Evolutionary conservation across 1,284 basidiomycete genomes (phyloP), one percentile per base, ranked within the genome.

Genomic region (Cryptococcus sp.): DNA sequence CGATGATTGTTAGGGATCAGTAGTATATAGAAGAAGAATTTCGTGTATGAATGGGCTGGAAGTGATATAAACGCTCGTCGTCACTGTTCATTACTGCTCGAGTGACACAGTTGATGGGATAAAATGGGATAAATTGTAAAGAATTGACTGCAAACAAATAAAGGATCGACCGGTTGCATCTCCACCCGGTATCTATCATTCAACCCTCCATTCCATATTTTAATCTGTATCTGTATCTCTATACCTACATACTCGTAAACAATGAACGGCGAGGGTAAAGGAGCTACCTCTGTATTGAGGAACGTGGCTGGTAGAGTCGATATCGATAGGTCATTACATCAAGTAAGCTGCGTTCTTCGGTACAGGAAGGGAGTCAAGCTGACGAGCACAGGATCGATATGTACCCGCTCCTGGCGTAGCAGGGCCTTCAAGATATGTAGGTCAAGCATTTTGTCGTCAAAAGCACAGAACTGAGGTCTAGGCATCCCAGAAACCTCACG

Each of bases 221-320:
- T 28, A 28, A 5, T 11, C 4, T 28, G 5, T 28, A 11, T 28
- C 11, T 4, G 4, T 28, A 28, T 28, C 28, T 28, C n/a, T n/a
- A n/a, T n/a, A n/a, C n/a, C n/a, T n/a, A n/a, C n/a, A n/a, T n/a
- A n/a, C n/a, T n/a, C n/a, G n/a, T n/a, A n/a, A n/a, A 28, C 28
- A 28, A 28, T 28, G 28, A 28, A 28, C 28, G 28, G 28, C 4
- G 28, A 28, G 14, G 36, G 18, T 16, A 39, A 39, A 19, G 41
- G 41, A 16, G 21, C 19, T 16, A 21, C 41, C 16, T 43, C 41
- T 7, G 66, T 63, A 2, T 55, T 73, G 39, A 69, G 72, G 53
- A 60, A 63, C 48, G 67, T 72, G 9, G 56, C 59, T 18, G 54
- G 55, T 9, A 56, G 62, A 43, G 50, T 73, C n/a, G 69, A 72